Conservation (phyloP, 768 basidiomycete genomes). For the Collybia mongolica region DNA sequence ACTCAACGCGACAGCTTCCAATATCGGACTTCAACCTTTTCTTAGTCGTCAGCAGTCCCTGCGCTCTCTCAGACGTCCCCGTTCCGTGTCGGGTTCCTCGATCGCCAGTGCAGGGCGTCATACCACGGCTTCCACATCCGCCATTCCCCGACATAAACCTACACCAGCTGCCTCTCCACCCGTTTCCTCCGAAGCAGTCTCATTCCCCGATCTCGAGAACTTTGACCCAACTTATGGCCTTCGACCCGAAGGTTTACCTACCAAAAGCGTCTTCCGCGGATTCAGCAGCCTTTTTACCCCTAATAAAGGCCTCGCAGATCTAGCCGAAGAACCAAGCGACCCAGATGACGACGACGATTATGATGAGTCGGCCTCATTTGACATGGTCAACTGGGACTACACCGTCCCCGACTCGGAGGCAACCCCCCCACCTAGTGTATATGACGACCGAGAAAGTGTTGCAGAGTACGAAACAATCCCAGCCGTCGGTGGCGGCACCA, state of each 20-base stretch:
- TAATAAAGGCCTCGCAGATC: constrained; percentile 72
- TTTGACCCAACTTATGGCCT: constrained; percentile 97
- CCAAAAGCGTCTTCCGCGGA: constrained; percentile 76
- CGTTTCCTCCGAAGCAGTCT: constrained; percentile 23
- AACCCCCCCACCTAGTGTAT: constrained; percentile 37
- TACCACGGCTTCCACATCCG: constrained; percentile 18
- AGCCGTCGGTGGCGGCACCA: constrained; percentile 87
- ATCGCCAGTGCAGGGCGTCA: constrained; percentile 26
- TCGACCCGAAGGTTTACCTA: constrained; percentile 86
- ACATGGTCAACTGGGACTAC: constrained; percentile 72
- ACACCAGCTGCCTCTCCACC: constrained; percentile 13
- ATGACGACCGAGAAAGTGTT: constrained; percentile 38
- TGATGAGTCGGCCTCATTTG: constrained; percentile 49
- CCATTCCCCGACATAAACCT: constrained; percentile 14
- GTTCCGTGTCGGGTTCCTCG: constrained; percentile 38
- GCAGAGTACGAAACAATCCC: constrained; percentile 84
- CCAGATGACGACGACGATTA: constrained; percentile 39
- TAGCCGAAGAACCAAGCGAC: constrained; percentile 55
- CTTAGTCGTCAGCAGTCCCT: constrained; percentile 8
- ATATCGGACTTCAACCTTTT: constrained; percentile 13
- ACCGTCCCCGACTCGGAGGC: constrained; percentile 45
- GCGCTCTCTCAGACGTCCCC: constrained; percentile 25
- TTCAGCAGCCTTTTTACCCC: constrained; percentile 74
- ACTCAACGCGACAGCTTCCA: constrained; percentile 8
- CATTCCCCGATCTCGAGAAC: constrained; percentile 61